phyloP scores from a whole-genome alignment of 306 rosid genomes.

The Acacia melanoxylon region DNA sequence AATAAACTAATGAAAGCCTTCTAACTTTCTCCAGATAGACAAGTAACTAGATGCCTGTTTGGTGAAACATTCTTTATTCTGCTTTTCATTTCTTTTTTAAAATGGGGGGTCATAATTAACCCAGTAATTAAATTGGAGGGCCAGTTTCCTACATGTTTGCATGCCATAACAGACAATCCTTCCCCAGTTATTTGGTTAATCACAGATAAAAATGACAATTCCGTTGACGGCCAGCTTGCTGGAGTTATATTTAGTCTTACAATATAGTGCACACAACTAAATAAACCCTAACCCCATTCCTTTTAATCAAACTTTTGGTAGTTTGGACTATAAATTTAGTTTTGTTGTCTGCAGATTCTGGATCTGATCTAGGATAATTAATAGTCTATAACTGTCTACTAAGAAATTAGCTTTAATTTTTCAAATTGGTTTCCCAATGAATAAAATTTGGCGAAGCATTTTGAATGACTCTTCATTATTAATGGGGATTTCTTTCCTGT shows the following conservation, averaged over 20 bases:
- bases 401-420: not conserved
- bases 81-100: not conserved
- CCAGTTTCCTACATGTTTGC: not conserved
- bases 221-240: not conserved
- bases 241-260: not conserved
- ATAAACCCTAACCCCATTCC: not conserved
- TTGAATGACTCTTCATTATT: not conserved
- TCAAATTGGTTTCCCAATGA: not conserved
- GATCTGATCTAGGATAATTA: not conserved
- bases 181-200: not conserved
- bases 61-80: not conserved
- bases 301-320: not conserved
- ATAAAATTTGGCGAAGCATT: conserved; percentile 10
- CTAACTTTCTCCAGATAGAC: not conserved
- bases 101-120: not conserved
- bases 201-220: not conserved
- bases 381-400: not conserved
- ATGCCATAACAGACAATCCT: not conserved
- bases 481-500: not conserved
- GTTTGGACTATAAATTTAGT: not conserved
- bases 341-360: not conserved
- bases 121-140: not conserved
- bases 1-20: not conserved
- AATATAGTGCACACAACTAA: not conserved
- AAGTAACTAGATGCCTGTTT: not conserved